These are phyloP conservation scores for Penicillium sp. DNA, from an alignment of 2,329 filamentous ascomycete species.

Conservation along the genomic window DNA sequence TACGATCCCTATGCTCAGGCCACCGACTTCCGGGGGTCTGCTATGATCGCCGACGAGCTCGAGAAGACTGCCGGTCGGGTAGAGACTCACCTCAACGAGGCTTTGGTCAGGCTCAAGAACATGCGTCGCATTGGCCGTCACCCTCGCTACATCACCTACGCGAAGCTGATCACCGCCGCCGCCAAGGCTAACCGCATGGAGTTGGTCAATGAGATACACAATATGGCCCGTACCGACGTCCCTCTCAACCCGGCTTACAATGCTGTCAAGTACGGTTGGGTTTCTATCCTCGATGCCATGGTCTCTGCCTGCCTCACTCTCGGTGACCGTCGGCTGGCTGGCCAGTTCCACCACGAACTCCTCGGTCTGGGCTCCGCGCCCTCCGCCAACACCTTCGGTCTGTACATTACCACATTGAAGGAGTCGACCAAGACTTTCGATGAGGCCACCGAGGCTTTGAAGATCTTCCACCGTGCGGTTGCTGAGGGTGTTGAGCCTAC, in stretches of 20 bases:
- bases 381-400: constrained; percentile 93
- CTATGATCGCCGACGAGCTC: constrained; percentile 81
- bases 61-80: constrained; percentile 73
- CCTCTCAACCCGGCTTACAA: constrained; percentile 79
- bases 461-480: constrained; percentile 93
- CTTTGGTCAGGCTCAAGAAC: constrained; percentile 78
- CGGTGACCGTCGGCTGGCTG: constrained; percentile 73
- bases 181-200: constrained; percentile 79
- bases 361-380: constrained; percentile 85
- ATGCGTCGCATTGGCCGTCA: constrained; percentile 89
- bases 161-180: constrained; percentile 87
- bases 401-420: constrained; percentile 99
- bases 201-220: constrained; percentile 77
- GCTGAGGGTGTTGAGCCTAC: constrained; percentile 91
- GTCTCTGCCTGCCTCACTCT: constrained; percentile 82
- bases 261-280: constrained; percentile 90
- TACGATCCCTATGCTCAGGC: constrained; percentile 87
- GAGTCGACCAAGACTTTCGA: constrained; percentile 97
- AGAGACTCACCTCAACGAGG: constrained; percentile 70
- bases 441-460: constrained; percentile 91
- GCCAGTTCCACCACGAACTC: constrained; percentile 86
- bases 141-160: constrained; percentile 92
- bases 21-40: constrained; percentile 90
- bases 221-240: constrained; percentile 83
- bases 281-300: constrained; percentile 94